Percentiles rank a stretch among this genome's conserved stretches.
Conservation (phyloP, 2,329 filamentous ascomycete genomes). For the Cordyceps tenuipes region DNA sequence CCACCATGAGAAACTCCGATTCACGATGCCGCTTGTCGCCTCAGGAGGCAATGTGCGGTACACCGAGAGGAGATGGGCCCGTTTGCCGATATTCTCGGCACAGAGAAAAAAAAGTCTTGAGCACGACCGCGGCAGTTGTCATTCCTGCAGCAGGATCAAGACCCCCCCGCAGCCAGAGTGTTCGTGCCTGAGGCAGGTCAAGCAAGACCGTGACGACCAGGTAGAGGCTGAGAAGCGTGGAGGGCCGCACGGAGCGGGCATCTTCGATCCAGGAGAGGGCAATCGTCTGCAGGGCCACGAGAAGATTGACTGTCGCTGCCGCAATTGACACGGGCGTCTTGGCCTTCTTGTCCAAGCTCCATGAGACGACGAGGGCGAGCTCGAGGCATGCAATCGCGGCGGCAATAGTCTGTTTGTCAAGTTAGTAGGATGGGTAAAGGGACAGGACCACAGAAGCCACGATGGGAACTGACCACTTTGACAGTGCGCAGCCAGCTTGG, state of each 20-base stretch:
- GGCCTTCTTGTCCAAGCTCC: background rate
- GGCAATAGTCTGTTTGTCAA: background rate
- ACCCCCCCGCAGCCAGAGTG: constrained; percentile 22
- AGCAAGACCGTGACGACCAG: constrained; percentile 23
- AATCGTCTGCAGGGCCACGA: constrained; percentile 19
- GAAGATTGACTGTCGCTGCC: constrained; percentile 12
- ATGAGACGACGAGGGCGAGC: background rate
- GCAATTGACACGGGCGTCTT: background rate
- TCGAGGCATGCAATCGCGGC: background rate
- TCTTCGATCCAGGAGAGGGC: constrained; percentile 26
- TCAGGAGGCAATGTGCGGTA: constrained; percentile 21
- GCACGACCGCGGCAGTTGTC: constrained; percentile 18
- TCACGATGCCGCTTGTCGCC: constrained; percentile 25
- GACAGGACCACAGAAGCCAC: background rate
- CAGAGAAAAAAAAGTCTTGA: constrained; percentile 22
- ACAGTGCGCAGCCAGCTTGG: background rate
- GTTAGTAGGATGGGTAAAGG: background rate
- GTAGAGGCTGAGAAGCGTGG: constrained; percentile 22
- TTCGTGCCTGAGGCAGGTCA: constrained; percentile 23
- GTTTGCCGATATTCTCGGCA: constrained; percentile 23
- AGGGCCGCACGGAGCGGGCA: constrained; percentile 23
- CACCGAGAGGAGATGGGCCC: constrained; percentile 14
- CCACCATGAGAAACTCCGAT: constrained; percentile 27
- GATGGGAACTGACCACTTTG: background rate
- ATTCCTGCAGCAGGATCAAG: constrained; percentile 16